phyloP scores from a whole-genome alignment of 306 rosid species.

The Senna tora region DNA sequence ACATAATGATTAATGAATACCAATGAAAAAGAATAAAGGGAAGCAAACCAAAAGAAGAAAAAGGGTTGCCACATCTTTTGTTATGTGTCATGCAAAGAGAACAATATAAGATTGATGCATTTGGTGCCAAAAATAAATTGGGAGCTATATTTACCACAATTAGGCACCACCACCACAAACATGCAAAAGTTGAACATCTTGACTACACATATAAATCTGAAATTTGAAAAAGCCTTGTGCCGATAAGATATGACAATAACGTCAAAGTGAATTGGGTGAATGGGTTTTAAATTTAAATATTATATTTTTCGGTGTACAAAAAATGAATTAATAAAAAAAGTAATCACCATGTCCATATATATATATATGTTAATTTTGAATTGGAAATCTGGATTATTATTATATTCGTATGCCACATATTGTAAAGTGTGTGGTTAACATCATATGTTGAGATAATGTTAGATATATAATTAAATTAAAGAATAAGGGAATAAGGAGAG shows the following conservation, averaged over 20 bases:
- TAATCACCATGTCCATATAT: no score
- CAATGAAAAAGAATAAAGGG: slow-evolving; percentile 19
- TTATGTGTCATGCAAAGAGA: background rate
- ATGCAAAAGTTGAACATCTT: slow-evolving; percentile 18
- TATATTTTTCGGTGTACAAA: no score
- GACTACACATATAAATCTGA: background rate
- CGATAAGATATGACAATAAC: slow-evolving; percentile 23
- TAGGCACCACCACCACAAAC: slow-evolving; percentile 16
- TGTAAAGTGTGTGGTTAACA: no score
- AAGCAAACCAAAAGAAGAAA: background rate
- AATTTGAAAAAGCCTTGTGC: slow-evolving; percentile 29
- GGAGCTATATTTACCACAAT: background rate
- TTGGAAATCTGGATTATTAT: no score
- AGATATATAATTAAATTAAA: no score
- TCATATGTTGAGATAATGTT: no score
- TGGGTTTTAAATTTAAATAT: no score
- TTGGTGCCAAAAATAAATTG: background rate
- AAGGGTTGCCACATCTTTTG: slow-evolving; percentile 22
- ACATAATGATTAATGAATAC: background rate
- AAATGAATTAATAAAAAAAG: no score
- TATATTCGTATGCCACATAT: no score
- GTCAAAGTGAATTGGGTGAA: background rate
- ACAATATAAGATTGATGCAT: slow-evolving; percentile 13
- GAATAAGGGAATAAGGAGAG: no score
- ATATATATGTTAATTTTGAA: no score